Evolutionary conservation across 2,329 filamentous ascomycete species (phyloP), one percentile per base, ranked within the genome.

Genomic region (Claviceps purpurea): DNA sequence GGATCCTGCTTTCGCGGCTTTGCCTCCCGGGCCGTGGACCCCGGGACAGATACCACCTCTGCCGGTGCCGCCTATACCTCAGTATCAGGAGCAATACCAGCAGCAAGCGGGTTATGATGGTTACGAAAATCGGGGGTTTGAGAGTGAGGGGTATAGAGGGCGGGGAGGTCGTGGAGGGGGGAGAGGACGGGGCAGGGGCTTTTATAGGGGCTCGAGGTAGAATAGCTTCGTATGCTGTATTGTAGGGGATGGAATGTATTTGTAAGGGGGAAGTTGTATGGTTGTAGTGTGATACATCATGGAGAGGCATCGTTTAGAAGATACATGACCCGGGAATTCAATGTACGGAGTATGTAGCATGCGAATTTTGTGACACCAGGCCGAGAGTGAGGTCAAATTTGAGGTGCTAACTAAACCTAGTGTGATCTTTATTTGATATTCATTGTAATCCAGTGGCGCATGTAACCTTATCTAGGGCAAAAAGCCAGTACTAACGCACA

Each of bases 1-100:
- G 3, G 60, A 65, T 42, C 57, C 61, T 20, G 54, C 57, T 24
- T 58, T 64, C 54, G 55, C 58, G 45, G 55, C 56, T 13, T 62
- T 59, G 40, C 63, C 62, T 57, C 59, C 62, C 54, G 59, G 59
- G 24, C 57, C 57, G 3, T 64, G 62, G 63, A 58, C 51, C 18
- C 37, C 54, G 26, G 58, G 57, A 18, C 57, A 57, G 2, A 47
- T 56, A 5, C 57, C 54, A 6, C 60, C 56, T 0, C 59, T 59
- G n/a, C 61, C 56, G 5, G 37, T 20, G 2, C 47, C 38, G 13
- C 38, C 50, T 53, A 30, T 56, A 50, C 38, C 54, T 30, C 50
- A 41, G 16, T 47, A 43, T 13, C 50, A 44, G 5, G 30, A 24
- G 2, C 56, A 55, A 41, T 30, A 22, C 10, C 42, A 44, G 2